A percentile compares a stretch with the other conserved stretches of the same genome.
Conservation (phyloP, 108 stramenopile genomes). For the Nitzschia inconspicua region DNA sequence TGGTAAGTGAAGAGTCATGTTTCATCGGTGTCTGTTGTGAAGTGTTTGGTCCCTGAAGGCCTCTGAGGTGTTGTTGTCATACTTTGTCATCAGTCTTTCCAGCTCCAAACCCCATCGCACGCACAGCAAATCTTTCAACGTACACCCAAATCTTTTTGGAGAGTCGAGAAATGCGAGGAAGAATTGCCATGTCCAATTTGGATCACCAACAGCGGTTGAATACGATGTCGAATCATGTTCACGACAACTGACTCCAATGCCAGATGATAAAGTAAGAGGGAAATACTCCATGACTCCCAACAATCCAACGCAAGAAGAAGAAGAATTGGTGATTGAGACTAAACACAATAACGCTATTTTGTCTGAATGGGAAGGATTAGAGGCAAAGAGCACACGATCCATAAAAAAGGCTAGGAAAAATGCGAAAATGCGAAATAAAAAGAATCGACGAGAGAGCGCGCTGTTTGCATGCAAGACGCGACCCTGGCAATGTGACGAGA, state of each 20-base stretch:
- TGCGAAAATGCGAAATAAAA: conserved; percentile 6
- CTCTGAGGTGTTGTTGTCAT: neutral
- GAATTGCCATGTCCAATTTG: conserved; percentile 21
- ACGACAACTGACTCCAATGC: conserved; percentile 16
- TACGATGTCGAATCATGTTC: conserved; percentile 30
- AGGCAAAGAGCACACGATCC: neutral
- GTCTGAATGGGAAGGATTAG: conserved; percentile 27
- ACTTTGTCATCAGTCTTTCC: conserved; percentile 1
- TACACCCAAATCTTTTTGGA: too few species aligned
- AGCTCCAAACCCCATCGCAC: conserved; percentile 2
- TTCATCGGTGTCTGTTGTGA: neutral
- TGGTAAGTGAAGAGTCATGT: conserved; percentile 17
- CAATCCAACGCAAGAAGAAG: conserved; percentile 17
- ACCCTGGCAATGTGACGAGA: neutral
- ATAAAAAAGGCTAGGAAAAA: neutral
- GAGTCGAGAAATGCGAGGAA: neutral
- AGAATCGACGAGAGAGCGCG: conserved; percentile 22
- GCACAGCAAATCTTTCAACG: too few species aligned
- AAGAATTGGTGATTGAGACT: conserved; percentile 20
- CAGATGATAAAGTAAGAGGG: conserved; percentile 10
- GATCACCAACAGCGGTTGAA: conserved; percentile 28
- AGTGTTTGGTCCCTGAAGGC: too few species aligned
- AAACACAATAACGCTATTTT: conserved; percentile 24
- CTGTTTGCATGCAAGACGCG: conserved; percentile 18
- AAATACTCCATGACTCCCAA: conserved; percentile 27